These are phyloP conservation scores for Crepidotus variabilis DNA, from an alignment of 768 basidiomycete species.

Conservation along the genomic window DNA sequence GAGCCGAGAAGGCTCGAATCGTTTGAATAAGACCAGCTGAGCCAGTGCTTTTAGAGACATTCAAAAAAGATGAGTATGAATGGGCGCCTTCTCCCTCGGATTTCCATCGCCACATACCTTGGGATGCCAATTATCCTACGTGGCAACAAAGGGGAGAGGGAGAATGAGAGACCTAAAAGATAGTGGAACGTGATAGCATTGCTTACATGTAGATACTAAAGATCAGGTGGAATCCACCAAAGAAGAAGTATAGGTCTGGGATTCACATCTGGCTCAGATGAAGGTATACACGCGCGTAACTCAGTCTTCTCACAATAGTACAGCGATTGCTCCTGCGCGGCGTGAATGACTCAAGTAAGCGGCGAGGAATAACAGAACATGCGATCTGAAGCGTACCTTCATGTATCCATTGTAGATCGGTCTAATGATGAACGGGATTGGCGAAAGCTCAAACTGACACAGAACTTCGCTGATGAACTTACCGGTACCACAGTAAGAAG, in stretches of 20 bases:
- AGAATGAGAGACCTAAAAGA: conserved; percentile 24
- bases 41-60: conserved; percentile 60
- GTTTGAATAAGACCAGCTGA: conserved; percentile 95
- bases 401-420: conserved; percentile 98
- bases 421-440: conserved; percentile 32
- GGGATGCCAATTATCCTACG: conserved; percentile 92
- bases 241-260: conserved; percentile 94
- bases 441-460: conserved; percentile 10
- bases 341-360: conserved; percentile 17
- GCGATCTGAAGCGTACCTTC: conserved; percentile 57
- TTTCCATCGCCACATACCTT: conserved; percentile 40
- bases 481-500: conserved; percentile 96
- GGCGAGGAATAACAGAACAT: conserved; percentile 11
- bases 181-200: conserved; percentile 10
- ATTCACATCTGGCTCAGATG: conserved; percentile 25
- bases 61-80: conserved; percentile 15
- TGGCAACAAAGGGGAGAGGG: conserved; percentile 26
- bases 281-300: conserved; percentile 19
- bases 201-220: conserved; percentile 90
- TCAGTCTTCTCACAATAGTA: conserved; percentile 74
- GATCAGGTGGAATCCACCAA: conserved; percentile 90
- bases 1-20: conserved; percentile 71
- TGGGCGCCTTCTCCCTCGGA: conserved; percentile 30
- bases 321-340: conserved; percentile 77
- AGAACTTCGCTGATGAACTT: conserved; percentile 23